phyloP scores from a whole-genome alignment of 768 basidiomycete genomes.

The Kwoniella pini region DNA sequence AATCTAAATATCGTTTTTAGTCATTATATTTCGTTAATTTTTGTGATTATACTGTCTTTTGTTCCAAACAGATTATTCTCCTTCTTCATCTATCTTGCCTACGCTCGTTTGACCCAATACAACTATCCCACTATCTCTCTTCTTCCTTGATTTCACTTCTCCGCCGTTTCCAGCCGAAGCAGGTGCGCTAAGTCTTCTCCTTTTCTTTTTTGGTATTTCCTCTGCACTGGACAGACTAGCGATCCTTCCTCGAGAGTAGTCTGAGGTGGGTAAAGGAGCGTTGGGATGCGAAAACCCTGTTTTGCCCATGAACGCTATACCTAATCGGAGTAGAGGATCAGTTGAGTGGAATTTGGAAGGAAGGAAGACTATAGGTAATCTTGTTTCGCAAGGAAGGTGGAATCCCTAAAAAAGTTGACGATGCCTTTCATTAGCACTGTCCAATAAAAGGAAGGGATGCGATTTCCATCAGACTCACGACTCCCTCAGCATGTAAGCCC shows the following conservation, averaged over 20 bases:
- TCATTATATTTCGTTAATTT: too few relatives aligned
- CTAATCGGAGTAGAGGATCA: constrained; percentile 41
- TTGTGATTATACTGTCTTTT: too few relatives aligned
- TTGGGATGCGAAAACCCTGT: constrained; percentile 26
- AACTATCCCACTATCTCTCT: constrained; percentile 1
- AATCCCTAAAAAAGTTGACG: constrained; percentile 47
- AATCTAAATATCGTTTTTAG: too few relatives aligned
- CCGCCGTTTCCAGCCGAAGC: neutral
- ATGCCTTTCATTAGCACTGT: too few relatives aligned
- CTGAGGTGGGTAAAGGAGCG: constrained; percentile 4
- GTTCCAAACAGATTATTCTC: constrained; percentile 5
- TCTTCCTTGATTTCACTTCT: neutral
- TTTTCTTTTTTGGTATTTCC: constrained; percentile 33
- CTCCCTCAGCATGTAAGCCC: constrained; percentile 43
- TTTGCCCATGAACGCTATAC: constrained; percentile 47
- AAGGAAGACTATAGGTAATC: constrained; percentile 46
- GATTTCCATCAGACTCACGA: constrained; percentile 28
- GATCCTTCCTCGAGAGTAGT: neutral
- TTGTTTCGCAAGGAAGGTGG: constrained; percentile 30
- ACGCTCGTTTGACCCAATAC: neutral
- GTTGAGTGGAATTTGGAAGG: constrained; percentile 48
- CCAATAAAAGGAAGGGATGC: too few relatives aligned
- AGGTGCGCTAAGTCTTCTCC: constrained; percentile 39
- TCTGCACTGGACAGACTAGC: neutral
- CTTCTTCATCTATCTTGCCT: constrained; percentile 14